Conservation (phyloP, 78 protist species). For the Tieghemostelium lacteum region DNA sequence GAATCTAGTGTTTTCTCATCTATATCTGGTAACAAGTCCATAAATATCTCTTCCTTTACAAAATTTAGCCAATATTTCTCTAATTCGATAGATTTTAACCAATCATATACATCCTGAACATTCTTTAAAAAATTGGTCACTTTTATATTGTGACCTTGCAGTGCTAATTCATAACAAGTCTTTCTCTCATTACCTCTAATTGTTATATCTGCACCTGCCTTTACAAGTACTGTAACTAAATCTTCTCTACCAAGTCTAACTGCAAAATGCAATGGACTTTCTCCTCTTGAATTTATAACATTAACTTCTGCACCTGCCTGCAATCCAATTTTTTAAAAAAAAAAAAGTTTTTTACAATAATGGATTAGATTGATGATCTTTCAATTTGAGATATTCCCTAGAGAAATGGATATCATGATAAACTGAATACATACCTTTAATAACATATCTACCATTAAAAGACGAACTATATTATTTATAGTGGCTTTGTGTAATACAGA, state of each 20-base stretch:
- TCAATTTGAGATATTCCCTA: too few species aligned
- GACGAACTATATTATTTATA: constrained; percentile 74
- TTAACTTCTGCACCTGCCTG: constrained; percentile 83
- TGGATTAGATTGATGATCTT: not conserved
- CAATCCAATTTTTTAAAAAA: constrained; percentile 8
- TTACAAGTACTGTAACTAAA: constrained; percentile 69
- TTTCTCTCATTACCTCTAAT: constrained; percentile 49
- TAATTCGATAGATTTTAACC: constrained; percentile 50
- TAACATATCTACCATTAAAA: constrained; percentile 72
- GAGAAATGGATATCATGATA: not conserved
- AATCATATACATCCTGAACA: constrained; percentile 61
- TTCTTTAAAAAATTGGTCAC: constrained; percentile 53
- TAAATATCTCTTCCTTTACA: constrained; percentile 77
- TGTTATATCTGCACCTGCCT: constrained; percentile 83
- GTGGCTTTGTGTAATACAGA: constrained; percentile 85
- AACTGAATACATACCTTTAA: constrained; percentile 16
- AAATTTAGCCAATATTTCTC: constrained; percentile 46
- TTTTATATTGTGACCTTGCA: constrained; percentile 29
- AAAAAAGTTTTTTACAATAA: not conserved
- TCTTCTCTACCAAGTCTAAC: constrained; percentile 80
- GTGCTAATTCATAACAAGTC: constrained; percentile 74
- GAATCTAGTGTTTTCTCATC: constrained; percentile 52
- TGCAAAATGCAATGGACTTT: constrained; percentile 85
- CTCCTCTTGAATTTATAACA: constrained; percentile 50
- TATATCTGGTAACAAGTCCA: constrained; percentile 49